phyloP scores from a whole-genome alignment of 139 green algal genomes.

The Auxenochlorella pyrenoidosa region DNA sequence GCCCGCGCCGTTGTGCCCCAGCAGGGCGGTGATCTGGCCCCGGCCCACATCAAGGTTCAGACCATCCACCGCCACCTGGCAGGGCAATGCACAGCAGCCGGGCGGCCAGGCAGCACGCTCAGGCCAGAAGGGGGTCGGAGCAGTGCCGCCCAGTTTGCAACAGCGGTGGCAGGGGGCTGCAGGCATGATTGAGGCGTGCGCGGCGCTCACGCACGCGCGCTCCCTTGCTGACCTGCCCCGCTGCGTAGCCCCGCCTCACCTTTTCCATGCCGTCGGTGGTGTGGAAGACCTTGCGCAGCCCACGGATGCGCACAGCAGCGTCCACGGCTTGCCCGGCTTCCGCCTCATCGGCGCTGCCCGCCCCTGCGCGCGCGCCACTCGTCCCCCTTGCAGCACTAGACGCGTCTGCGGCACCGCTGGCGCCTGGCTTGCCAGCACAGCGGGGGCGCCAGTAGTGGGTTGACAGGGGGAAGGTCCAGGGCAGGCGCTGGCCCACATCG shows the following conservation, averaged over 20 bases:
- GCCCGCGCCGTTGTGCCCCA: conserved; percentile 86
- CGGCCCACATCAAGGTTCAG: conserved; percentile 61
- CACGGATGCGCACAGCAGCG: conserved; percentile 37
- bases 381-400: no score
- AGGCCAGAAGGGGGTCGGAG: not conserved
- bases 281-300: conserved; percentile 49
- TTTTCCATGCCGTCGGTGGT: conserved; percentile 51
- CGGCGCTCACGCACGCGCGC: no score
- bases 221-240: no score
- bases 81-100: no score
- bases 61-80: conserved; percentile 71
- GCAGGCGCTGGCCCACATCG: conserved; percentile 42
- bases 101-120: not conserved
- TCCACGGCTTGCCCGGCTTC: not conserved
- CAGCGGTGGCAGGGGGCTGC: not conserved
- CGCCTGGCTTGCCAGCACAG: not conserved
- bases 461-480: conserved; percentile 44
- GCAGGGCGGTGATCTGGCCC: conserved; percentile 80
- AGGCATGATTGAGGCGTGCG: not conserved
- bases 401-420: not conserved
- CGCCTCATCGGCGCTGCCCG: not conserved
- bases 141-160: not conserved
- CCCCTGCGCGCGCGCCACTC: not conserved
- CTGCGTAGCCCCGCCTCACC: not conserved
- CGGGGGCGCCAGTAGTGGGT: conserved; percentile 44